These are phyloP conservation scores for Cadophora gregata DNA, from an alignment of 2,329 filamentous ascomycete genomes.

Conservation along the genomic window DNA sequence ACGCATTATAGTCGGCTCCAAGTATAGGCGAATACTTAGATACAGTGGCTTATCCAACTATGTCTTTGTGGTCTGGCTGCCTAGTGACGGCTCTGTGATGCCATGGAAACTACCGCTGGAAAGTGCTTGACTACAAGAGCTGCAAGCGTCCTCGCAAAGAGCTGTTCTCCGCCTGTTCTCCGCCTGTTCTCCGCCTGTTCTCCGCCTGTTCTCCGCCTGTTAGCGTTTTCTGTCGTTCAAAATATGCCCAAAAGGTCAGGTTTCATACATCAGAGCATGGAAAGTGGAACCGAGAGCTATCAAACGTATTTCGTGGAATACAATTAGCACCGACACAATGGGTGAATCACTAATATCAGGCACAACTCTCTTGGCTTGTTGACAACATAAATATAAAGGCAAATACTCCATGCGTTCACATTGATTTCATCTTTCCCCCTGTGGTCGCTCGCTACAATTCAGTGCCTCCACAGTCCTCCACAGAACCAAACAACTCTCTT, in stretches of 20 bases:
- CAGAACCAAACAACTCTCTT: background rate
- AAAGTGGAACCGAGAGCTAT: background rate
- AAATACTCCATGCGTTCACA: background rate
- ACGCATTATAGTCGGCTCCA: background rate
- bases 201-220: too few relatives aligned
- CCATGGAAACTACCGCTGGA: background rate
- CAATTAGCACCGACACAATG: background rate
- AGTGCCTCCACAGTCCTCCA: background rate
- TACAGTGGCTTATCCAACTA: background rate
- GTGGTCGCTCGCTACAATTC: background rate
- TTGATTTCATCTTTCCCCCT: background rate
- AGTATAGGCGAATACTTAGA: background rate
- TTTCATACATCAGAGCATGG: too few relatives aligned
- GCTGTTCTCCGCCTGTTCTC: background rate
- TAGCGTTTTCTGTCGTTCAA: too few relatives aligned
- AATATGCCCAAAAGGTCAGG: too few relatives aligned
- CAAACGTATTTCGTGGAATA: too few relatives aligned
- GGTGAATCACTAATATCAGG: constrained; percentile 3
- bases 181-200: too few relatives aligned
- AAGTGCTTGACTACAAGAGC: background rate
- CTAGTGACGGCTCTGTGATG: background rate
- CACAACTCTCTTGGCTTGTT: background rate
- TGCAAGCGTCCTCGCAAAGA: background rate
- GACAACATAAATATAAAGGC: background rate
- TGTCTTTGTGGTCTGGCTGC: background rate